These are phyloP conservation scores for Pestalotiopsis sp. DNA, from an alignment of 2,329 filamentous ascomycete species.

Conservation along the genomic window DNA sequence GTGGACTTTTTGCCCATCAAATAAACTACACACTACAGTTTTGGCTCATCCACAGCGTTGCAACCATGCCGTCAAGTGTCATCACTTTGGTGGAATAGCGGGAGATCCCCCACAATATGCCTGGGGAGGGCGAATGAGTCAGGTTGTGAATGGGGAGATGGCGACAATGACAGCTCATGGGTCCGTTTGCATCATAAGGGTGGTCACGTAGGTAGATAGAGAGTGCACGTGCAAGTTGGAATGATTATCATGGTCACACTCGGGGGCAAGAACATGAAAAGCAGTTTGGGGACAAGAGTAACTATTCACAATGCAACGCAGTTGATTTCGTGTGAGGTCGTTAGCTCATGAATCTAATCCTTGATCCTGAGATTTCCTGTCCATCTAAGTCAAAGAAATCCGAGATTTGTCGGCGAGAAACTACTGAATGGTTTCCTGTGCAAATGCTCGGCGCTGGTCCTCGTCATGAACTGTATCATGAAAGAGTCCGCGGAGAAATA, in stretches of 20 bases:
- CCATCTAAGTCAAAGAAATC: conserved; percentile 18
- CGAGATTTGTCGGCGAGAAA: conserved; percentile 21
- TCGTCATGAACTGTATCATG: not conserved
- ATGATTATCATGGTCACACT: not conserved
- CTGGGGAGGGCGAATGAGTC: too few relatives aligned
- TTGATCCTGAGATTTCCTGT: conserved; percentile 17
- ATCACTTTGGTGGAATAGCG: not conserved
- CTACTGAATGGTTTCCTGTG: not conserved
- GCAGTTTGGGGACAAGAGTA: not conserved
- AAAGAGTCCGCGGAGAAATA: conserved; percentile 8
- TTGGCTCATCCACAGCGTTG: not conserved
- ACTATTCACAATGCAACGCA: conserved; percentile 12
- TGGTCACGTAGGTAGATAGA: too few relatives aligned
- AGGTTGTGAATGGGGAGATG: too few relatives aligned
- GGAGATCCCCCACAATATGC: not conserved
- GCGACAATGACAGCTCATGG: too few relatives aligned
- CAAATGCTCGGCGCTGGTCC: conserved; percentile 5
- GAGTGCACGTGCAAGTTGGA: too few relatives aligned
- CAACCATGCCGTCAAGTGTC: not conserved
- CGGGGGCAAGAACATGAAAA: not conserved
- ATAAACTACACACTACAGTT: not conserved
- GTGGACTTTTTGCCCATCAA: not conserved
- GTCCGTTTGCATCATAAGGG: too few relatives aligned
- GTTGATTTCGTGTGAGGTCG: conserved; percentile 17
- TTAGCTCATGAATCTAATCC: conserved; percentile 29